phyloP scores from a whole-genome alignment of 192 early-diverging fungal genomes.

The Coemansia sp. region DNA sequence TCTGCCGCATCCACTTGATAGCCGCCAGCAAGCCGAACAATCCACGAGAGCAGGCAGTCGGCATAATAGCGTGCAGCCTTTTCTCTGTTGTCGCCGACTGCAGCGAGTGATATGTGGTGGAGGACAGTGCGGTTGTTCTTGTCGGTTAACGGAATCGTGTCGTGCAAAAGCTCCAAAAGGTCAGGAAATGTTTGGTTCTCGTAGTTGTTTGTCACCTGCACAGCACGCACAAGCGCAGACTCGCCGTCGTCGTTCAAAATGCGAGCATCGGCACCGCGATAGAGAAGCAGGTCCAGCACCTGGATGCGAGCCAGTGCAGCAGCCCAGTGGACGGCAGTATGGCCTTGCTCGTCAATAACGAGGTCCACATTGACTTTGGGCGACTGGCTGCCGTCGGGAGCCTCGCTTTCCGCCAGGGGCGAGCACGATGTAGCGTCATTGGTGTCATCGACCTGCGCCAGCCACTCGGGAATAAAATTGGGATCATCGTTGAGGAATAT shows the following conservation, averaged over 20 bases:
- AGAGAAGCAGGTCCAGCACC: conserved; percentile 73
- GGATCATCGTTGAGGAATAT: conserved; percentile 82
- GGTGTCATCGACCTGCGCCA: conserved; percentile 50
- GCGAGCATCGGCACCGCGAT: conserved; percentile 69
- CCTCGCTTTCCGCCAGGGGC: conserved; percentile 8
- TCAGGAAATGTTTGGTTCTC: conserved; percentile 77
- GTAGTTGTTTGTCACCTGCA: conserved; percentile 83
- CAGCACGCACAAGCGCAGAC: conserved; percentile 84
- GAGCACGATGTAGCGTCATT: conserved; percentile 60
- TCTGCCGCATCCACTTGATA: conserved; percentile 43
- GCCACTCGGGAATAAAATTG: conserved; percentile 59
- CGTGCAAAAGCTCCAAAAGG: conserved; percentile 70
- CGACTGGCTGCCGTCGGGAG: background rate
- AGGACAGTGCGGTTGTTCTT: conserved; percentile 80
- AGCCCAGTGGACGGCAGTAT: conserved; percentile 96
- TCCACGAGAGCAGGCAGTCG: conserved; percentile 75
- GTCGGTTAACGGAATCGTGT: conserved; percentile 75
- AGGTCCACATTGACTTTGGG: conserved; percentile 74
- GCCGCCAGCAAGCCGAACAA: conserved; percentile 55
- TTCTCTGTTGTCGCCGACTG: conserved; percentile 67
- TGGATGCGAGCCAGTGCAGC: conserved; percentile 78
- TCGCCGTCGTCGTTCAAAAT: conserved; percentile 80
- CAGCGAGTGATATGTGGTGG: conserved; percentile 82
- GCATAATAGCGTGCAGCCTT: conserved; percentile 84
- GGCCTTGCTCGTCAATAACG: conserved; percentile 90